Conservation (phyloP, 129 eudicot species). For the Apium graveolens region DNA sequence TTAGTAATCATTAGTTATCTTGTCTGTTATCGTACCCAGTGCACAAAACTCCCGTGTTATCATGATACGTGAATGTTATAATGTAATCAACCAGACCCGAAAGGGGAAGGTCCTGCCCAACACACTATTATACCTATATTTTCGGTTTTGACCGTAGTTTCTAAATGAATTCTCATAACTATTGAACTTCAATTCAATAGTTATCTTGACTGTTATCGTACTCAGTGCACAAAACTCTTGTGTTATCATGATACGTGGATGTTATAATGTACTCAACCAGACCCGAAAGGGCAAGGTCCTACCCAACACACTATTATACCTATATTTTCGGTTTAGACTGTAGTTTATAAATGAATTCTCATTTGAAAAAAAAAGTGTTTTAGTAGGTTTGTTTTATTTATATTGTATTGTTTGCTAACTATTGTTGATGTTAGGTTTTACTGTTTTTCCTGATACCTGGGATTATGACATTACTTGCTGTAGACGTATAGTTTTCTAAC, state of each 20-base stretch:
- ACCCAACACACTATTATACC: neutral
- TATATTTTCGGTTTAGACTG: no score
- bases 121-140: neutral
- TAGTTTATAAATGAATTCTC: neutral
- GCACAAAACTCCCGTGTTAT: neutral
- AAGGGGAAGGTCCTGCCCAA: neutral
- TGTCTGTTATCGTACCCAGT: neutral
- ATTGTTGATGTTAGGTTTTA: neutral
- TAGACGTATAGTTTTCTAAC: neutral
- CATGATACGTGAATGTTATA: neutral
- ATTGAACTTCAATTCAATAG: no score
- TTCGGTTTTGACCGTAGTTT: neutral
- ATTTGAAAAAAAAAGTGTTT: neutral
- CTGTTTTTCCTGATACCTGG: neutral
- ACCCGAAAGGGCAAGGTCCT: neutral
- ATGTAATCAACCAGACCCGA: neutral
- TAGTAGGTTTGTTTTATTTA: neutral
- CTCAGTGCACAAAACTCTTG: neutral
- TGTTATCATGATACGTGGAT: no score
- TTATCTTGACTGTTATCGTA: neutral
- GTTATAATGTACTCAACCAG: neutral
- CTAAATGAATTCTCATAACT: neutral
- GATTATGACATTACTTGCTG: neutral
- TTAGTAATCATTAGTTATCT: constrained; percentile 1
- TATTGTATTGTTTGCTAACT: neutral